Conservation (phyloP, 495 filamentous ascomycete species). For the Trypethelium eluteriae region DNA sequence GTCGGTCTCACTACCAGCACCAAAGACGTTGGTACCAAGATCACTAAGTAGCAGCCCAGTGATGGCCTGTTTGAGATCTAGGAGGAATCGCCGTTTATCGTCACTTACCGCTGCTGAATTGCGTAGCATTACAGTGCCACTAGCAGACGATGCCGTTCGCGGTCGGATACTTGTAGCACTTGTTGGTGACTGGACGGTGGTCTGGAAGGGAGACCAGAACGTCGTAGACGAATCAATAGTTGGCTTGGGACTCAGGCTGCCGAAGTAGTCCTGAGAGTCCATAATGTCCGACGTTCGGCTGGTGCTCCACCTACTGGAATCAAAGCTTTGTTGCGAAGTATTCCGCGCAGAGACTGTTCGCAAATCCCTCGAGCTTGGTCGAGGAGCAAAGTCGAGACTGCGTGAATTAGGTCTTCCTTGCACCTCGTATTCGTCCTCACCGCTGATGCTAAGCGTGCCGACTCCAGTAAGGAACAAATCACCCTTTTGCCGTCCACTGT, state of each 20-base stretch:
- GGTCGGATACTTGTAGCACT: constrained; percentile 35
- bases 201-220: constrained; percentile 76
- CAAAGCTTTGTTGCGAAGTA: constrained; percentile 57
- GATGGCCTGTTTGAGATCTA: constrained; percentile 67
- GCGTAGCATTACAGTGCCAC: constrained; percentile 52
- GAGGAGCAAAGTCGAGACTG: constrained; percentile 39
- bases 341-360: constrained; percentile 49
- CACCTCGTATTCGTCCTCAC: constrained; percentile 41
- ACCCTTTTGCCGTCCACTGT: constrained; percentile 54
- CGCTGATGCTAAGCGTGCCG: constrained; percentile 43
- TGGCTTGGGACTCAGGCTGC: constrained; percentile 57
- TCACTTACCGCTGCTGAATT: constrained; percentile 36
- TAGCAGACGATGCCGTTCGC: constrained; percentile 46
- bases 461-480: constrained; percentile 45
- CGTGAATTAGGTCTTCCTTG: constrained; percentile 34
- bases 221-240: constrained; percentile 72
- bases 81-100: constrained; percentile 60
- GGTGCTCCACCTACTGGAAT: constrained; percentile 56
- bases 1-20: constrained; percentile 85
- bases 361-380: constrained; percentile 42
- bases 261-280: constrained; percentile 65
- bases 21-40: constrained; percentile 75
- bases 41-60: constrained; percentile 85
- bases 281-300: constrained; percentile 48
- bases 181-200: constrained; percentile 45